Percentiles rank a stretch among this genome's conserved stretches.
Conservation (phyloP, 768 basidiomycete species). For the Russula earlei region DNA sequence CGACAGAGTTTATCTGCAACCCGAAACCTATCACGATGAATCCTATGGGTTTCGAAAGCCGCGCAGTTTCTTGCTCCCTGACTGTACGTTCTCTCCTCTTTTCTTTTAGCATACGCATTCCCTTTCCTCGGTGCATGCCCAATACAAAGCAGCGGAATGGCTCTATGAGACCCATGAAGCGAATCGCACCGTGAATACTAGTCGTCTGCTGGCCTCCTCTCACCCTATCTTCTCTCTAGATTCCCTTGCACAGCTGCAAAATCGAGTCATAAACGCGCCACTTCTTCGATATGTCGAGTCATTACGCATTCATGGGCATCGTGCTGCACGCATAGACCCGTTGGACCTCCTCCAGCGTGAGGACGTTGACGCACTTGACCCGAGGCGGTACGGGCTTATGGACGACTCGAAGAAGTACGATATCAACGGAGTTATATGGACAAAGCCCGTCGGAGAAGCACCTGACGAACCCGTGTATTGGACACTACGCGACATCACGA, state of each 20-base stretch:
- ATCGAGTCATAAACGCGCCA: conserved; percentile 63
- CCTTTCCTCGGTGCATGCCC: neutral
- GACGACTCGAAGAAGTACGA: conserved; percentile 49
- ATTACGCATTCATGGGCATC: conserved; percentile 75
- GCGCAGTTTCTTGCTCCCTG: conserved; percentile 53
- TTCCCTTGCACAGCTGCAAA: conserved; percentile 41
- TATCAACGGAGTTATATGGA: conserved; percentile 79
- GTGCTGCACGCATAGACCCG: conserved; percentile 81
- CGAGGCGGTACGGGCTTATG: conserved; percentile 63
- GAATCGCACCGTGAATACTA: too few species aligned
- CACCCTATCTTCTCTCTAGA: neutral
- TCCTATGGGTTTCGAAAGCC: conserved; percentile 70
- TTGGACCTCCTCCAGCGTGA: conserved; percentile 81
- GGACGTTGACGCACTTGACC: conserved; percentile 65
- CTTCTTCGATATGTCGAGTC: conserved; percentile 85
- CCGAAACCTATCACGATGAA: conserved; percentile 61
- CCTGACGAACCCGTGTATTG: conserved; percentile 36
- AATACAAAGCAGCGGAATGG: neutral
- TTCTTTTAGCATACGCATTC: neutral
- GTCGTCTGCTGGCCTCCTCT: too few species aligned
- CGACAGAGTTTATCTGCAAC: neutral
- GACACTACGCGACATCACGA: conserved; percentile 60
- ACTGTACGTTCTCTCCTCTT: conserved; percentile 42
- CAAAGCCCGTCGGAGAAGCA: conserved; percentile 33
- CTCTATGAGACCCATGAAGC: too few species aligned